These are phyloP conservation scores for Saccharomyces hybrid DNA, from an alignment of 1,139 yeast species.

Conservation along the genomic window DNA sequence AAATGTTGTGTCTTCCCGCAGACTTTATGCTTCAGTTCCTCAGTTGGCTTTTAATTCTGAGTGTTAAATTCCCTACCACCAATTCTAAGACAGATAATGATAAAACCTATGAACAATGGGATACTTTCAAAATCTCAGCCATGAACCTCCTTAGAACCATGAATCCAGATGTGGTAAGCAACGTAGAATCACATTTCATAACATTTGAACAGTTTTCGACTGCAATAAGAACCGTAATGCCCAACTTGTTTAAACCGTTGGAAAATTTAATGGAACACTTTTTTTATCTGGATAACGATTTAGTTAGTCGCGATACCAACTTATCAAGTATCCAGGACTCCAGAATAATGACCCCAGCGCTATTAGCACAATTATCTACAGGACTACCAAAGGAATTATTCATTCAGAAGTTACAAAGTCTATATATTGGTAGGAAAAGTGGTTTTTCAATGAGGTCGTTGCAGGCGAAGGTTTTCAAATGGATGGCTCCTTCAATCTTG, in stretches of 20 bases:
- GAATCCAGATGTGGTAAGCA: conserved; percentile 31
- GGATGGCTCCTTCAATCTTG: conserved; percentile 81
- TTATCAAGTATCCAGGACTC: conserved; percentile 10
- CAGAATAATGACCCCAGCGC: conserved; percentile 30
- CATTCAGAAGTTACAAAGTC: conserved; percentile 44
- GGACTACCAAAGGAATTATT: conserved; percentile 31
- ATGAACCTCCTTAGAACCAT: conserved; percentile 41
- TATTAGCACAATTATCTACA: conserved; percentile 31
- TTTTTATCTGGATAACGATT: conserved; percentile 20
- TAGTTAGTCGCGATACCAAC: conserved; percentile 9
- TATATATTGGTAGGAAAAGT: conserved; percentile 64
- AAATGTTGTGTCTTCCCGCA: conserved; percentile 34
- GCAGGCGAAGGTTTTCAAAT: conserved; percentile 76
- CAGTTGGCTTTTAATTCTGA: conserved; percentile 38
- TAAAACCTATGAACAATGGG: conserved; percentile 15
- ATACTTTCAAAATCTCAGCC: conserved; percentile 26
- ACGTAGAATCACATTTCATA: conserved; percentile 27
- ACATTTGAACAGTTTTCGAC: conserved; percentile 34
- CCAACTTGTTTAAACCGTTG: conserved; percentile 37
- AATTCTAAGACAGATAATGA: conserved; percentile 18
- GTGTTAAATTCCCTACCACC: conserved; percentile 30
- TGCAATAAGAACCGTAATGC: conserved; percentile 33
- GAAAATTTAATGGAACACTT: conserved; percentile 36
- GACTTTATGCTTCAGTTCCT: conserved; percentile 35
- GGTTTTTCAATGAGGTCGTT: conserved; percentile 87